Conservation (phyloP, 805 yeast genomes). For the Saturnispora halmiae region DNA sequence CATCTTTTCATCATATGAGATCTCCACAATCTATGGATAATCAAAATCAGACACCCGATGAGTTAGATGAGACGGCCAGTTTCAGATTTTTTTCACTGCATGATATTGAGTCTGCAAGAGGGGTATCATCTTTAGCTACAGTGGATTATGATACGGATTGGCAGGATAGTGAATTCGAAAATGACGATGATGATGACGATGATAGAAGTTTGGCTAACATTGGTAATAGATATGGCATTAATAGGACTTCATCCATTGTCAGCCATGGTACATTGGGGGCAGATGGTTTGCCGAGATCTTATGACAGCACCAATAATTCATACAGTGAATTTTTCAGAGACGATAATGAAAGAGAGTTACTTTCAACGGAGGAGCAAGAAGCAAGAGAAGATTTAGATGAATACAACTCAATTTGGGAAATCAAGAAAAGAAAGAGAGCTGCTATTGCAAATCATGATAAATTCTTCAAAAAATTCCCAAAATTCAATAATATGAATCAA, state of each 20-base stretch:
- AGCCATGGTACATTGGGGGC: too few relatives aligned
- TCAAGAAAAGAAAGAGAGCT: slow-evolving; percentile 16
- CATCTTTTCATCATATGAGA: slow-evolving; percentile 55
- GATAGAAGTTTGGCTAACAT: neutral
- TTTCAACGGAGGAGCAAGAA: slow-evolving; percentile 17
- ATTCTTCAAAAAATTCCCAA: slow-evolving; percentile 32
- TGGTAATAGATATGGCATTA: too few relatives aligned
- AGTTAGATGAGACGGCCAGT: slow-evolving; percentile 5
- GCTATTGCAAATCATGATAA: slow-evolving; percentile 33
- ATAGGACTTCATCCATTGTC: too few relatives aligned
- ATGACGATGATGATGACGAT: neutral
- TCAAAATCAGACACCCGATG: neutral
- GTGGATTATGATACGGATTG: slow-evolving; percentile 70
- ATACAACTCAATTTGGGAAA: slow-evolving; percentile 10
- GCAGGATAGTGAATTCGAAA: slow-evolving; percentile 39
- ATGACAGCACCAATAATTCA: slow-evolving; percentile 13
- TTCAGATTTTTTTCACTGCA: slow-evolving; percentile 79
- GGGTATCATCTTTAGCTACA: slow-evolving; percentile 59
- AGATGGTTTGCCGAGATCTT: slow-evolving; percentile 3
- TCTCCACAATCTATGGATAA: slow-evolving; percentile 21
- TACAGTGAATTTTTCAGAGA: slow-evolving; percentile 16
- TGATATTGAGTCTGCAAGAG: slow-evolving; percentile 81
- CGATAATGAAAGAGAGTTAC: slow-evolving; percentile 14
- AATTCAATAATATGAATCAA: slow-evolving; percentile 50
- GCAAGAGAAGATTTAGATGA: slow-evolving; percentile 16